phyloP scores from a whole-genome alignment of 2,329 filamentous ascomycete genomes.

The Blumeria graminis region DNA sequence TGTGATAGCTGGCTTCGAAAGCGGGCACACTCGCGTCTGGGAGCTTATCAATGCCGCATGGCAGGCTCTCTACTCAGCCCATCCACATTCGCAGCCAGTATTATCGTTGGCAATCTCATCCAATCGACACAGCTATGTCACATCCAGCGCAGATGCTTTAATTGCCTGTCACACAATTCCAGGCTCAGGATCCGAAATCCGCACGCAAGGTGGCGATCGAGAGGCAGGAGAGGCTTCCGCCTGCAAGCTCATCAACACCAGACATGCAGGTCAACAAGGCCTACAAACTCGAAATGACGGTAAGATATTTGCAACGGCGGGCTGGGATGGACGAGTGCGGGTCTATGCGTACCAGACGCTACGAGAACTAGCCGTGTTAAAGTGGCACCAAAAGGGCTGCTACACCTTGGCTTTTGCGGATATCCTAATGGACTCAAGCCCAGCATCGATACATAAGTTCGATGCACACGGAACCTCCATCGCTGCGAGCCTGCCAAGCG shows the following conservation, averaged over 20 bases:
- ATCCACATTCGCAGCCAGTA: constrained; percentile 56
- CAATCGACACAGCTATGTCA: constrained; percentile 36
- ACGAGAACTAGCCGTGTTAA: constrained; percentile 72
- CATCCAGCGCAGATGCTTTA: constrained; percentile 59
- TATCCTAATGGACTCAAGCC: constrained; percentile 9
- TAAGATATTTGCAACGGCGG: constrained; percentile 66
- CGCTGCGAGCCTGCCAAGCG: not conserved
- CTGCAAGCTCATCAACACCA: constrained; percentile 35
- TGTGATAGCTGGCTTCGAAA: constrained; percentile 63
- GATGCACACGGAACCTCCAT: not conserved
- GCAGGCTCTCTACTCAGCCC: constrained; percentile 34
- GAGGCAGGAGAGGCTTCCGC: constrained; percentile 24
- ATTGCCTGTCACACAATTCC: constrained; percentile 50
- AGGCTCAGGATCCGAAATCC: constrained; percentile 13
- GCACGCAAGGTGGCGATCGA: not conserved
- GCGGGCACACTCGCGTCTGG: constrained; percentile 48
- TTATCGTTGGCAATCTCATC: constrained; percentile 40
- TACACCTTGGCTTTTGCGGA: constrained; percentile 55
- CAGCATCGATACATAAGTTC: too few relatives aligned
- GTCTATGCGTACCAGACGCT: constrained; percentile 63
- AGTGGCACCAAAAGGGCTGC: constrained; percentile 80
- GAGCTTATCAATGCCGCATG: constrained; percentile 17
- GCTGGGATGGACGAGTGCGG: constrained; percentile 66
- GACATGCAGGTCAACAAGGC: constrained; percentile 74
- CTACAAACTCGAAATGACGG: constrained; percentile 56